Base-by-base conservation (phyloP, 78 protist genomes). In the Monocercomonoides exilis region DNA sequence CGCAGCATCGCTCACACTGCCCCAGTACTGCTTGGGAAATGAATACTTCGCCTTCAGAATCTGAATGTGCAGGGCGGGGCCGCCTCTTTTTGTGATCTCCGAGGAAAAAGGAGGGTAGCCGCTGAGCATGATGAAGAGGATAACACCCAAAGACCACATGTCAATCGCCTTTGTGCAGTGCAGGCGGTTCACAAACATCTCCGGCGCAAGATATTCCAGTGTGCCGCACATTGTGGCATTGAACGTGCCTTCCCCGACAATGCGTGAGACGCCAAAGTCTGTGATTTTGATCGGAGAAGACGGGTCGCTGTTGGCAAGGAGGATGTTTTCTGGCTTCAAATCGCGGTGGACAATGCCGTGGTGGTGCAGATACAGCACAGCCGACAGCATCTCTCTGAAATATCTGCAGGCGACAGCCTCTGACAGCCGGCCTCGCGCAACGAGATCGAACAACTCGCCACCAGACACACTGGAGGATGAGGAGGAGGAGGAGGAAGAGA, bases 321-420 rank as follows among this genome's bases (percentile, higher is more conserved):
- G 54, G 0, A 87, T 44, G 87, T 87, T 87, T 85, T 87, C 90
- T 3, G 81, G 90, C 86, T 87, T 87, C 36, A 87, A 81, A 45
- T 87, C 88, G 38, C 88, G 88, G 81, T 86, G 88, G 35, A 80
- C 88, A n/a, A 86, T 80, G 70, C 81, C 88, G 29, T 77, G 46
- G 77, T 77, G 77, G 81, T 86, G 88, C 84, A 79, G 38, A 21
- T 77, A 86, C 3, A 80, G 0, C 63, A 86, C 88, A 32, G 82
- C 88, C 44, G 64, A 29, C 84, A 77, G 43, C 63, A 86, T 43
- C 88, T 86, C 85, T 32, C 38, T 21, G 38, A 86, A 86, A 82
- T 77, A 64, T 41, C 0, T 0, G 29, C 64, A 82, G 44, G 84
- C 88, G 21, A 77, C 29, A 43, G 3, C 36, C 81, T 70, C 84